phyloP scores from a whole-genome alignment of 2,329 filamentous ascomycete species.

The Pseudogymnoascus sp. region DNA sequence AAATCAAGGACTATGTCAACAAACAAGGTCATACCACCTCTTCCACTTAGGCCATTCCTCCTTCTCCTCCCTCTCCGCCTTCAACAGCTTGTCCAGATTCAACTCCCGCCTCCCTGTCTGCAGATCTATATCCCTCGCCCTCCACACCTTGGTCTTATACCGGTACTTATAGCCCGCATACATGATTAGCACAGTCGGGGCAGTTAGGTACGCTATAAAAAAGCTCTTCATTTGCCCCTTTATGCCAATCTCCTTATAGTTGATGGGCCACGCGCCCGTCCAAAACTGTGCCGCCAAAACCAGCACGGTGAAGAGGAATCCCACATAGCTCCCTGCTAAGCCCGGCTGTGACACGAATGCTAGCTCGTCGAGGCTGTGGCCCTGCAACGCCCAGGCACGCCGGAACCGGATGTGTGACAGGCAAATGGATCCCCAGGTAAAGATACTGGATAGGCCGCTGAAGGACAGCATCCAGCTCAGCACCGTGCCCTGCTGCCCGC shows the following conservation, averaged over 20 bases:
- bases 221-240: slow-evolving; percentile 52
- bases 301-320: slow-evolving; percentile 64
- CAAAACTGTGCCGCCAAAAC: slow-evolving; percentile 82
- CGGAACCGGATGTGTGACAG: slow-evolving; percentile 88
- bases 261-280: slow-evolving; percentile 72
- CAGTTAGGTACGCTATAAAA: slow-evolving; percentile 65
- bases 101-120: slow-evolving; percentile 78
- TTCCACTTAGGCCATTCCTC: too few relatives aligned
- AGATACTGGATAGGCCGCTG: slow-evolving; percentile 64
- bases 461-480: slow-evolving; percentile 76
- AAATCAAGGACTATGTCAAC: slow-evolving; percentile 33
- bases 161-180: slow-evolving; percentile 71
- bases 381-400: slow-evolving; percentile 60
- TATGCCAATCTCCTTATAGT: slow-evolving; percentile 38
- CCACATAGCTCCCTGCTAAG: slow-evolving; percentile 70
- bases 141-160: slow-evolving; percentile 60
- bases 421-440: slow-evolving; percentile 80
- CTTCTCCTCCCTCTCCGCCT: slow-evolving; percentile 70
- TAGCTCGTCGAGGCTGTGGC: slow-evolving; percentile 63
- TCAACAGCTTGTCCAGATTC: slow-evolving; percentile 68
- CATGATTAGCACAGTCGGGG: slow-evolving; percentile 59
- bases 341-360: slow-evolving; percentile 77
- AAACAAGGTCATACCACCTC: slow-evolving; percentile 68
- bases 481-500: slow-evolving; percentile 48
- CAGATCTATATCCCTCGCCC: slow-evolving; percentile 71